Conservation (phyloP, 805 yeast species). For the Metahyphopichia silvanorum region DNA sequence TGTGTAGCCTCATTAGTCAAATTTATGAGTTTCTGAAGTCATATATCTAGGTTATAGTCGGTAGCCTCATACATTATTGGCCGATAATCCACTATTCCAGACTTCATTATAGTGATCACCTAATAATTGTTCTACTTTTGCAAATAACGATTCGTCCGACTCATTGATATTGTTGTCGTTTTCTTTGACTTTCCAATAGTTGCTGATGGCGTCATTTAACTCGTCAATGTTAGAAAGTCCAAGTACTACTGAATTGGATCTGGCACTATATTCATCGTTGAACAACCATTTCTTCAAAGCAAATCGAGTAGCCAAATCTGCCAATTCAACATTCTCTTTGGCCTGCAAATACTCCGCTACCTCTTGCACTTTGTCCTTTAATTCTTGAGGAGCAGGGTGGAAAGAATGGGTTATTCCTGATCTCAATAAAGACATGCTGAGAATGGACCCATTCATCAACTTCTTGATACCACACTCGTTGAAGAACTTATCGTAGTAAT, state of each 20-base stretch:
- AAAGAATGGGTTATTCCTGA: conserved; percentile 64
- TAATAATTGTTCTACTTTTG: conserved; percentile 39
- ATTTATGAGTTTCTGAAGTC: not conserved
- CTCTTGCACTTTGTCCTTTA: conserved; percentile 50
- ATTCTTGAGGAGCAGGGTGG: conserved; percentile 72
- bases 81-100: conserved; percentile 50
- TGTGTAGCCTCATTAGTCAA: not conserved
- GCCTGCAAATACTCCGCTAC: conserved; percentile 38
- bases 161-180: conserved; percentile 28
- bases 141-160: conserved; percentile 43
- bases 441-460: conserved; percentile 78
- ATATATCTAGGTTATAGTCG: too few species aligned
- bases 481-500: conserved; percentile 47
- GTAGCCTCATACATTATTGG: conserved; percentile 1
- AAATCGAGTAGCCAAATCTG: conserved; percentile 76
- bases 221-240: conserved; percentile 72
- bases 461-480: conserved; percentile 51
- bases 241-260: conserved; percentile 57
- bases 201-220: conserved; percentile 56
- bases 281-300: conserved; percentile 62
- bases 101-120: conserved; percentile 60
- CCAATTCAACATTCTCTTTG: conserved; percentile 57
- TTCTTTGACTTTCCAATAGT: conserved; percentile 48
- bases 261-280: conserved; percentile 19
- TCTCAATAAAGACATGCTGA: conserved; percentile 83